phyloP scores from a whole-genome alignment of 306 rosid genomes.

The Acacia melanoxylon region DNA sequence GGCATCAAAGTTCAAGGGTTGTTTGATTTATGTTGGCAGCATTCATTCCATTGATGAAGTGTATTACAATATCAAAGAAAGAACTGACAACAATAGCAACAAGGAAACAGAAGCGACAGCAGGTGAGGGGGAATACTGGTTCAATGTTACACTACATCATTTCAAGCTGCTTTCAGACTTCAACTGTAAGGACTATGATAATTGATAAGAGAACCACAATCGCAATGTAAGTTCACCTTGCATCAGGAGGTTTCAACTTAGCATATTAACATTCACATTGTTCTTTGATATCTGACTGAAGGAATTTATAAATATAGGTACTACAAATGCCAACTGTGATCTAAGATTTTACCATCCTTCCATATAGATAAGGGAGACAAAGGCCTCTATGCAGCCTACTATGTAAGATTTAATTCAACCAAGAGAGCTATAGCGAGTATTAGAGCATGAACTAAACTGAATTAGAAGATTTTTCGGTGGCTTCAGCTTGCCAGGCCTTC shows the following conservation, averaged over 20 bases:
- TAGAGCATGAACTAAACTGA: background rate
- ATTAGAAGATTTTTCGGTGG: background rate
- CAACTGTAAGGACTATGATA: background rate
- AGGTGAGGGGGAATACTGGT: background rate
- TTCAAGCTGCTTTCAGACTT: background rate
- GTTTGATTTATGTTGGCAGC: background rate
- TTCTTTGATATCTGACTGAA: background rate
- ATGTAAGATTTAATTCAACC: background rate
- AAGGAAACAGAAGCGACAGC: constrained; percentile 11
- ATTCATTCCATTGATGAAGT: background rate
- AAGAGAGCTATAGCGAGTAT: too few relatives aligned
- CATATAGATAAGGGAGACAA: background rate
- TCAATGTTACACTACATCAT: background rate
- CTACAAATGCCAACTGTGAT: background rate
- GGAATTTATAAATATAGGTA: background rate
- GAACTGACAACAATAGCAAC: constrained; percentile 17
- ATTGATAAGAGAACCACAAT: background rate
- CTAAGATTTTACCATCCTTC: background rate
- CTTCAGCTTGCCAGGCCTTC: background rate
- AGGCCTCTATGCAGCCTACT: background rate
- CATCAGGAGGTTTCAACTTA: background rate
- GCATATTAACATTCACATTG: background rate
- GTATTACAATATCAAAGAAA: background rate
- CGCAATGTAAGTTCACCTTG: background rate
- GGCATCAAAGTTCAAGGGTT: background rate